Percentiles rank a stretch among this genome's conserved stretches.
These are phyloP conservation scores for Discostella stelligera DNA, from an alignment of 352 stramenopile genomes.

Conservation along the genomic window DNA sequence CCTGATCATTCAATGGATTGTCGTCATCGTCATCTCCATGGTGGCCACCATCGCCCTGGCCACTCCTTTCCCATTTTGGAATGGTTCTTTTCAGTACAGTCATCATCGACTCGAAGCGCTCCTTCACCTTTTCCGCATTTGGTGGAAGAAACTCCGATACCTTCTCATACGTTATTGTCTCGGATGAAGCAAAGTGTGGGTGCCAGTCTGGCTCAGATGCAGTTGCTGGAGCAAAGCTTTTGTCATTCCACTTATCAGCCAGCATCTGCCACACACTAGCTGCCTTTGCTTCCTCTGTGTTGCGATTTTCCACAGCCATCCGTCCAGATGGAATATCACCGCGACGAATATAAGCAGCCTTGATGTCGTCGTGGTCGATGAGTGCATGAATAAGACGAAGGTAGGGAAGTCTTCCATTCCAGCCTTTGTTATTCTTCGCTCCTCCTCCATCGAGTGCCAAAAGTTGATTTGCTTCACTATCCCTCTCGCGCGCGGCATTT, in stretches of 20 bases:
- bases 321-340: neutral
- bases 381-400: slow-evolving; percentile 17
- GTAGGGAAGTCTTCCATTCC: neutral
- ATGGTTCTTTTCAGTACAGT: slow-evolving; percentile 1
- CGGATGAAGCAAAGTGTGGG: neutral
- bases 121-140: neutral
- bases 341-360: slow-evolving; percentile 4
- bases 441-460: neutral
- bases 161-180: neutral
- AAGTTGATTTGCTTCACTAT: neutral
- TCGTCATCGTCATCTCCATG: slow-evolving; percentile 3
- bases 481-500: neutral
- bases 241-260: slow-evolving; percentile 9
- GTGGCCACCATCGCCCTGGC: slow-evolving; percentile 5
- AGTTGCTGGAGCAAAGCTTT: slow-evolving; percentile 4
- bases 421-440: slow-evolving; percentile 2
- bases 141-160: neutral
- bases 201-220: slow-evolving; percentile 1
- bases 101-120: neutral
- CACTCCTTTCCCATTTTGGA: slow-evolving; percentile 10
- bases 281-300: slow-evolving; percentile 1
- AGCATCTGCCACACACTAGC: slow-evolving; percentile 6
- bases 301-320: slow-evolving; percentile 18
- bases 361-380: slow-evolving; percentile 14
- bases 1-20: neutral